A percentile compares a stretch with the other conserved stretches of the same genome.
Evolutionary conservation across 2,329 filamentous ascomycete species (phyloP).

Genomic region (Lasiodiplodia sp.): DNA sequence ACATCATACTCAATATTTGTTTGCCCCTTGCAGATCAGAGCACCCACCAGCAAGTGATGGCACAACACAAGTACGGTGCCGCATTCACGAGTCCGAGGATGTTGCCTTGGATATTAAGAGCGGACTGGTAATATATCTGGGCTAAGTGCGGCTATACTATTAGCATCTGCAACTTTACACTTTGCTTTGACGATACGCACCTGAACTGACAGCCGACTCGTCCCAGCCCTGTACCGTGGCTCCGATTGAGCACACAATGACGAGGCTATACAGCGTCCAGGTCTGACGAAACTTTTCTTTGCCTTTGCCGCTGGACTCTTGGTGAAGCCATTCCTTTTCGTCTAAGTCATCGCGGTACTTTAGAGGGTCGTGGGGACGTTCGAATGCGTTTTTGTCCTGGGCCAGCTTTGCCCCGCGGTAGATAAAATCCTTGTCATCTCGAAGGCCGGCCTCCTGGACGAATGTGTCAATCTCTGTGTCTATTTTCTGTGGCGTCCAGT

Average conservation of each 20-base stretch:
- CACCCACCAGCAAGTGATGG: constrained; percentile 68
- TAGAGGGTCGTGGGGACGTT: neutral
- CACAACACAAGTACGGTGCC: constrained; percentile 70
- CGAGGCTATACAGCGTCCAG: constrained; percentile 63
- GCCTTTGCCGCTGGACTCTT: neutral
- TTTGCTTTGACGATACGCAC: neutral
- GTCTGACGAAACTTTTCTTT: neutral
- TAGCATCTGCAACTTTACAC: constrained; percentile 37
- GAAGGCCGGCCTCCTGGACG: neutral
- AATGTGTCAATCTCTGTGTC: neutral
- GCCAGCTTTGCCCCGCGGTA: neutral
- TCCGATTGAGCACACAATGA: constrained; percentile 69
- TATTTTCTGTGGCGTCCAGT: neutral
- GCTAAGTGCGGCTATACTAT: constrained; percentile 72
- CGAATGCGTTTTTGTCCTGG: neutral
- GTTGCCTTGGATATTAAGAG: constrained; percentile 64
- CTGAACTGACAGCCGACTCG: constrained; percentile 38
- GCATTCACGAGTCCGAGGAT: constrained; percentile 66
- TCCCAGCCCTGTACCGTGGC: constrained; percentile 75
- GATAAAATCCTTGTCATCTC: neutral
- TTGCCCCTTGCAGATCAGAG: neutral
- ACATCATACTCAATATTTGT: neutral
- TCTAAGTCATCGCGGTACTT: neutral
- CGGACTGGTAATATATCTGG: constrained; percentile 67
- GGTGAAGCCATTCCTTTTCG: neutral